These are phyloP conservation scores for Ceratocystis diversiconidia DNA, from an alignment of 2,329 filamentous ascomycete genomes.

Conservation along the genomic window DNA sequence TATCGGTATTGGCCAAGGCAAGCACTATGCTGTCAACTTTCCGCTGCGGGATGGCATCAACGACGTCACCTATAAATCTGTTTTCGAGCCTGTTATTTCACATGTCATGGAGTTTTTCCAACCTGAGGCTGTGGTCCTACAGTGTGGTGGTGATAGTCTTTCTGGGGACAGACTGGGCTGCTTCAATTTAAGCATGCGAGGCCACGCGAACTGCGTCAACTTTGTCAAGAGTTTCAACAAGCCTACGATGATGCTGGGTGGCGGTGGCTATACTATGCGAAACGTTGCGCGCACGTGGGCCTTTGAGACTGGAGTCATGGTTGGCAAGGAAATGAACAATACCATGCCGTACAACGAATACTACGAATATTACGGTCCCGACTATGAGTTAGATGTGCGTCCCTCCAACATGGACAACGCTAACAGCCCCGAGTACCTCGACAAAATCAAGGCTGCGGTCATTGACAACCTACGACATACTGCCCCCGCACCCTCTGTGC, in stretches of 20 bases:
- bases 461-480: slow-evolving; percentile 80
- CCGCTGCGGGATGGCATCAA: slow-evolving; percentile 85
- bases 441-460: slow-evolving; percentile 67
- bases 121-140: slow-evolving; percentile 82
- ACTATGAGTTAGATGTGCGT: slow-evolving; percentile 81
- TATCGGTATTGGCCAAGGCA: slow-evolving; percentile 74
- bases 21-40: slow-evolving; percentile 83
- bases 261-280: slow-evolving; percentile 91
- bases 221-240: slow-evolving; percentile 77
- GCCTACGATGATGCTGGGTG: slow-evolving; percentile 83
- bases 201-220: slow-evolving; percentile 85
- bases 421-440: slow-evolving; percentile 68
- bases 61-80: slow-evolving; percentile 73
- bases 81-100: slow-evolving; percentile 82
- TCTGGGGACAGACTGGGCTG: slow-evolving; percentile 88
- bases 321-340: slow-evolving; percentile 65
- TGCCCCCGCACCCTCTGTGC: slow-evolving; percentile 73
- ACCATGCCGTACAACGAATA: slow-evolving; percentile 95
- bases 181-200: slow-evolving; percentile 95
- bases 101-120: slow-evolving; percentile 78
- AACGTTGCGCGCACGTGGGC: slow-evolving; percentile 97
- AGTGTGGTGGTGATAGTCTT: slow-evolving; percentile 89
- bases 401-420: slow-evolving; percentile 84
- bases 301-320: slow-evolving; percentile 82
- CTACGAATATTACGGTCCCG: slow-evolving; percentile 83